Conservation (phyloP, 108 stramenopile genomes). For the Nitzschia palea region DNA sequence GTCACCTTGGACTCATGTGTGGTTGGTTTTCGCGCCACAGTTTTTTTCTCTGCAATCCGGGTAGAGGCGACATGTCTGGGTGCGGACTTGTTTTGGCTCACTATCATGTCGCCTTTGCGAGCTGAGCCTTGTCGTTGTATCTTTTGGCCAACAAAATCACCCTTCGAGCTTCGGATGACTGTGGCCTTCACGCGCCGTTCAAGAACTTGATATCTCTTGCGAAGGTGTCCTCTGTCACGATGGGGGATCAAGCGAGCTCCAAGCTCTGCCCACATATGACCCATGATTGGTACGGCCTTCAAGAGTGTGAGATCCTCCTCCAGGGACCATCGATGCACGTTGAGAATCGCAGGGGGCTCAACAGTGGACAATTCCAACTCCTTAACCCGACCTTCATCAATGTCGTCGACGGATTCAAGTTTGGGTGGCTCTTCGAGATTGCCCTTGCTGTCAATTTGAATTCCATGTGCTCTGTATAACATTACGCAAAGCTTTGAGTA, state of each 20-base stretch:
- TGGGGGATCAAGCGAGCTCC: conserved; percentile 74
- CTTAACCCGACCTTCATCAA: conserved; percentile 46
- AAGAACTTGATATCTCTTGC: conserved; percentile 85
- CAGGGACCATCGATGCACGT: conserved; percentile 85
- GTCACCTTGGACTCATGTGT: not conserved
- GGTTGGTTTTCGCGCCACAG: conserved; percentile 8
- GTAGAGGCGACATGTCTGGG: not conserved
- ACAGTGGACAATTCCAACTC: conserved; percentile 46
- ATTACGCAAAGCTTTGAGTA: conserved; percentile 82
- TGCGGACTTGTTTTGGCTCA: not conserved
- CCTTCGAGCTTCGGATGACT: conserved; percentile 18
- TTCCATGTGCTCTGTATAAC: conserved; percentile 74
- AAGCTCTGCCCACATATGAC: conserved; percentile 84
- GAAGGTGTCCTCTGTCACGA: conserved; percentile 79
- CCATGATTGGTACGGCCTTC: conserved; percentile 78
- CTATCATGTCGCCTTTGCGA: not conserved
- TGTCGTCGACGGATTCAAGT: conserved; percentile 45
- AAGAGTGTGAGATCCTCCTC: conserved; percentile 83
- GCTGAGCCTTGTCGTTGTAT: not conserved
- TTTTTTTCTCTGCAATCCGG: conserved; percentile 3
- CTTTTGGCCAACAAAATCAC: not conserved
- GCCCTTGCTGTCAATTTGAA: conserved; percentile 68
- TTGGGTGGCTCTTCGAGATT: conserved; percentile 61
- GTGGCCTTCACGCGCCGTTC: conserved; percentile 71
- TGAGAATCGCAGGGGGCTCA: conserved; percentile 72